These are phyloP conservation scores for Ceratocystis cacaofunesta DNA, from an alignment of 2,329 filamentous ascomycete species.

Conservation along the genomic window DNA sequence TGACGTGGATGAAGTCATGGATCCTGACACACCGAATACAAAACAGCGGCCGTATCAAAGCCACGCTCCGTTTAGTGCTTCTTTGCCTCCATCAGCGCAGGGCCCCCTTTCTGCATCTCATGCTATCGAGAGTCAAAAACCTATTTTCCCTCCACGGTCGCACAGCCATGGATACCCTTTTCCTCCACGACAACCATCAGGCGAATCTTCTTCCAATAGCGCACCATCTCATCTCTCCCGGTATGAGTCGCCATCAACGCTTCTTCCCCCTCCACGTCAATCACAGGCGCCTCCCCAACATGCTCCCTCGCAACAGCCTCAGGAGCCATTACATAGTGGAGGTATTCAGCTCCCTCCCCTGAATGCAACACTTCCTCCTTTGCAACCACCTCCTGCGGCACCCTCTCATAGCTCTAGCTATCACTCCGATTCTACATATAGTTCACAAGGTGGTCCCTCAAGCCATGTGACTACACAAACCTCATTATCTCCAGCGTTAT, in stretches of 20 bases:
- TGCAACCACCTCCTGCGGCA: conserved; percentile 13
- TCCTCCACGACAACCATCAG: not conserved
- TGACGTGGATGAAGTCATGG: conserved; percentile 27
- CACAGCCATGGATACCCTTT: conserved; percentile 1
- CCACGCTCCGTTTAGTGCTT: conserved; percentile 8
- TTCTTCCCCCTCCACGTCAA: conserved; percentile 3
- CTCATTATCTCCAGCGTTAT: not conserved
- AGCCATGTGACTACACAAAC: not conserved
- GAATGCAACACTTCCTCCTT: not conserved
- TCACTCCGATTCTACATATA: conserved; percentile 11
- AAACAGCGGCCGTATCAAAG: conserved; percentile 10
- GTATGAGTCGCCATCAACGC: not conserved
- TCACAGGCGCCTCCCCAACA: conserved; percentile 15
- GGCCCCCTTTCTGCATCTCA: conserved; percentile 20
- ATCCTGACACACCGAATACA: conserved; percentile 13
- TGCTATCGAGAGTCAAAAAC: conserved; percentile 15
- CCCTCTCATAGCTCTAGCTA: conserved; percentile 11
- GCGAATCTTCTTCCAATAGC: not conserved
- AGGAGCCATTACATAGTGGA: not conserved
- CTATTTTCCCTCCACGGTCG: not conserved
- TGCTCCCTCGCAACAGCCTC: not conserved
- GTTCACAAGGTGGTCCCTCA: not conserved
- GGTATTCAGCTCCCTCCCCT: conserved; percentile 8
- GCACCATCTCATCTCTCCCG: not conserved
- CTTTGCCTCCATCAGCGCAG: conserved; percentile 15